Evolutionary conservation across 164 flowering plant genomes (phyloP).

Genomic region (Taxillus chinensis): DNA sequence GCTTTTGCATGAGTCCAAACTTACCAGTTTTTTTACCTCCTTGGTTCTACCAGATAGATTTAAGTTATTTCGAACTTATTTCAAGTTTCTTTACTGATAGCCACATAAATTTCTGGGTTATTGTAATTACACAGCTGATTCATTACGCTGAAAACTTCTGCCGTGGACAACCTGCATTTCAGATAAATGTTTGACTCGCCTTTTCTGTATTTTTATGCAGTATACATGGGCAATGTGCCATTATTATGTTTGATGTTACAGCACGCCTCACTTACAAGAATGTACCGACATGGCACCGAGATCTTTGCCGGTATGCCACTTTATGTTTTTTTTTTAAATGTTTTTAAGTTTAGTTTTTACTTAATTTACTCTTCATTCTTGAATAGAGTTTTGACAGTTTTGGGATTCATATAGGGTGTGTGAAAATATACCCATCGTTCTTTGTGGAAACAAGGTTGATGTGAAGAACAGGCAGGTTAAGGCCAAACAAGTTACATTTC

Average conservation of each 20-base stretch:
- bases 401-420: slow-evolving; percentile 29
- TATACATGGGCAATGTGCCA: slow-evolving; percentile 73
- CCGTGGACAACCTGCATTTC: too few species aligned
- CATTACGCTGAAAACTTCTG: too few species aligned
- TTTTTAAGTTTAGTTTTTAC: neutral
- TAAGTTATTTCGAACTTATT: too few species aligned
- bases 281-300: slow-evolving; percentile 70
- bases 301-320: slow-evolving; percentile 42
- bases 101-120: too few species aligned
- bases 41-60: too few species aligned
- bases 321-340: neutral
- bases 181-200: too few species aligned
- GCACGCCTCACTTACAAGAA: slow-evolving; percentile 64
- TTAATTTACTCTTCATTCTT: neutral
- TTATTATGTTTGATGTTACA: slow-evolving; percentile 64
- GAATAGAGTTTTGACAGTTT: neutral
- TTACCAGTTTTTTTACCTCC: too few species aligned
- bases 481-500: slow-evolving; percentile 63
- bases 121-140: too few species aligned
- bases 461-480: slow-evolving; percentile 63
- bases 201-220: slow-evolving; percentile 16
- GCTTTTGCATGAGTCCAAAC: too few species aligned
- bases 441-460: slow-evolving; percentile 72
- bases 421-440: slow-evolving; percentile 61
- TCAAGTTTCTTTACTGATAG: too few species aligned